Evolutionary conservation across 768 basidiomycete genomes (phyloP), one percentile per base, ranked within the genome.

Genomic region (Boletus edulis): DNA sequence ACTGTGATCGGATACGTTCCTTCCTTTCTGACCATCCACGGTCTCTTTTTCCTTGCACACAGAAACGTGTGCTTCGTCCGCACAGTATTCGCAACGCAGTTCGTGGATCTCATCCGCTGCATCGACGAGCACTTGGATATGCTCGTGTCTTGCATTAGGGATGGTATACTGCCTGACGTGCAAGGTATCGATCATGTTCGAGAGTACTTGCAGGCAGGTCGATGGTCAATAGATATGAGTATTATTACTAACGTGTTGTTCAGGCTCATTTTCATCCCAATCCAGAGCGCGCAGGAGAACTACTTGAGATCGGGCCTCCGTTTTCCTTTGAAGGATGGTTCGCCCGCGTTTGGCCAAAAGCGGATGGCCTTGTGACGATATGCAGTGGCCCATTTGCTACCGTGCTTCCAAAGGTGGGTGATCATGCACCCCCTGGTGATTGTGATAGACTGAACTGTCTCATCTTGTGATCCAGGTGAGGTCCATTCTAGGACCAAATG

Each of bases 21-120:
- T 3, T 57, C 66, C 3, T 65, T 63, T 37, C 29, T 63, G 11
- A 31, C 60, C 24, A 59, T 67, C 5, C 60, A 66, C 20, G 61
- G 59, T 9, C 55, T 66, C 9, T 67, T 67, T 49, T 60, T 57
- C 46, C 54, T 67, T 11, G 40, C 46, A 8, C 34, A 29, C 29
- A 40, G 38, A n/a, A 31, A 55, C 6, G 4, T 68, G 12, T 15
- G 18, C 1, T 20, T 1, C 5, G 51, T 67, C 20, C 4, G 3
- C 1, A 15, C 46, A 20, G 8, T 40, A 2, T 60, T 17, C 17
- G 22, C 43, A 7, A 44, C 42, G 1, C 51, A 55, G 17, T 58
- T 64, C 24, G 15, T 60, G 3, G 61, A 52, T 35, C 41, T 64
- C 27, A 15, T 67, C 8, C 53, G 50, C 13, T 42, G 50, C 31